Base-by-base conservation (phyloP, 2,329 filamentous ascomycete species). In the Sporothrix schenckii region DNA sequence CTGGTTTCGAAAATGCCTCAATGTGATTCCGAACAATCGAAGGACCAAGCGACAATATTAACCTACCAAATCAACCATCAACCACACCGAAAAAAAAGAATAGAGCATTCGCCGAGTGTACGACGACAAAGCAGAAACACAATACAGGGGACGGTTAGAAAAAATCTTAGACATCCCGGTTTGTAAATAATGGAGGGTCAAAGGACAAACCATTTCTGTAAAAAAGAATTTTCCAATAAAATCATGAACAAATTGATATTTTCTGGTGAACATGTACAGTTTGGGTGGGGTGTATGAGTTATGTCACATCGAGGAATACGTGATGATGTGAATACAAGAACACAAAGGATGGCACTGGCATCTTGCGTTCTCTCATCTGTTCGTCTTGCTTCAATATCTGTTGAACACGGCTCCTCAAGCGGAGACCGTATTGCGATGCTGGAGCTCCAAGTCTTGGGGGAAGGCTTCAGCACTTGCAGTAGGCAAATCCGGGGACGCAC, bases 151-250 rank as follows among this genome's bases (percentile, higher is more conserved):
- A 60, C 60, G 69, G 63, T 56, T 68, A 69, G 54, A 66, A 69
- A 71, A 71, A 69, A 54, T 34, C 63, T 68, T 68, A 58, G 70
- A 69, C 70, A 60, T 54, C 61, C 67, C 61, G 70, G 70, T 69
- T 71, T 71, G 70, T 69, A 69, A 68, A 71, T 71, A 69, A 71
- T 69, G 70, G 70, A 69, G 60, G 70, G 70, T 66, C 67, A 65
- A 68, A 66, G 52, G 70, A 66, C 70, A 72, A 72, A 68, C 66
- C 68, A 60, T 68, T 56, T 49, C 41, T 72, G 68, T 72, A 68
- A 70, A 70, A 70, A 69, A 47, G 30, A 69, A 50, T 69, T 61
- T 63, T n/a, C 47, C 66, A 71, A 69, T 61, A 63, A 69, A 69
- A 69, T 66, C 60, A 71, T 69, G 60, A 71, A 68, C 61, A 50